Evolutionary conservation across 2,329 filamentous ascomycete genomes (phyloP), one percentile per base, ranked within the genome.

Genomic region (Aspergillus luchuensis): DNA sequence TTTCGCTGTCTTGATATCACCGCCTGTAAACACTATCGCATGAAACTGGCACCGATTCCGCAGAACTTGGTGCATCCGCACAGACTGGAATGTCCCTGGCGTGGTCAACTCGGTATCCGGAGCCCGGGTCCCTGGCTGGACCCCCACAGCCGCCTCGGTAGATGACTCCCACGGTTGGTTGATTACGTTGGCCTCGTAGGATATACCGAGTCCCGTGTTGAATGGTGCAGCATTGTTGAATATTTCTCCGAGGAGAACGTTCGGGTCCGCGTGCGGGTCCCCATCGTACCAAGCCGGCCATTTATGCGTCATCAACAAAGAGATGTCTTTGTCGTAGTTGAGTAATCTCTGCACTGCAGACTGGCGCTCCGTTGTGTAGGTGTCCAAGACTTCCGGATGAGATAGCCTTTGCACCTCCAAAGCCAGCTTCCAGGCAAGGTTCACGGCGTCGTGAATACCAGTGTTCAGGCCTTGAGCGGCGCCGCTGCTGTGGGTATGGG

Each of bases 381-480:
- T 58, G 17, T 51, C 17, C 17, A 61, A 51, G 7, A 61, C 33
- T 10, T n/a, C 33, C 0, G 43, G 23, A 2, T 25, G 36, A 8
- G 50, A 36, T 15, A 47, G 3, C 0, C 51, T 38, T 1, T 30
- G 33, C 4, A 61, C 21, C 23, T 19, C 11, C 25, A 58, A 17
- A 6, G 56, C 56, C n/a, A 61, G 28, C 25, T 61, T 61, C 59
- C 59, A 61, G 8, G 25, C 56, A 1, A 61, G 59, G 4, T 61
- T 61, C 3, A 58, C 50, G 3, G 59, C 59, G 6, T 61, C 59
- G 21, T 61, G 56, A 28, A 61, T 61, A 3, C 59, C 59, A 6
- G 56, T 61, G 45, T 61, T 61, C 17, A 61, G 51, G 17, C 59
- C 59, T 30, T 61, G 59, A 4, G 59, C 59, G 6, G 59, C 59